phyloP scores from a whole-genome alignment of 176 grass and related monocot genomes.

The Carex myosuroides region DNA sequence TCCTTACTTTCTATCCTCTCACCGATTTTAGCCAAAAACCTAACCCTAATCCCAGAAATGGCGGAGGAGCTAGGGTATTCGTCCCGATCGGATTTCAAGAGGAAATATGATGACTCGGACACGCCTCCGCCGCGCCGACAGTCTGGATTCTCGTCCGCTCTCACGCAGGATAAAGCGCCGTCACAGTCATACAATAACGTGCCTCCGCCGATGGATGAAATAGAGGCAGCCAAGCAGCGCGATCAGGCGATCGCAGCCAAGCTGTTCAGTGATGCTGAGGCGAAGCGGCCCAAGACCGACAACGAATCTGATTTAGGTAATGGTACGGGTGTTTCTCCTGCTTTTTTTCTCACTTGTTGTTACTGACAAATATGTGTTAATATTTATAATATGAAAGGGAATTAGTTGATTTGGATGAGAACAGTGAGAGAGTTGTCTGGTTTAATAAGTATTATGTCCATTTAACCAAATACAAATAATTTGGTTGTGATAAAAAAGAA shows the following conservation, averaged over 20 bases:
- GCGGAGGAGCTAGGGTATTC: conserved; percentile 54
- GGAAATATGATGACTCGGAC: conserved; percentile 66
- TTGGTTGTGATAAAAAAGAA: no score
- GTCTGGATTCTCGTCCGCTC: conserved; percentile 74
- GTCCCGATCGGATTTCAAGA: conserved; percentile 54
- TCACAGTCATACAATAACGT: conserved; percentile 62
- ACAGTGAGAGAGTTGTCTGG: not conserved
- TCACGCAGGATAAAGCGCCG: conserved; percentile 21
- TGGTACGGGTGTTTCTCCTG: conserved; percentile 30
- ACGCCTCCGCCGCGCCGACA: conserved; percentile 37
- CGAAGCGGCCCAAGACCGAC: conserved; percentile 77
- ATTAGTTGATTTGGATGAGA: conserved; percentile 17
- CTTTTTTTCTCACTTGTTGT: conserved; percentile 1
- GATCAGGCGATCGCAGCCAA: conserved; percentile 89
- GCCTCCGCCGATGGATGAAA: conserved; percentile 69
- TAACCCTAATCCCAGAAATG: conserved; percentile 40
- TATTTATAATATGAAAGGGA: not conserved
- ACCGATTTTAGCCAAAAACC: conserved; percentile 26
- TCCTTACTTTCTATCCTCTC: not conserved
- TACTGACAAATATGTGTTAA: conserved; percentile 15
- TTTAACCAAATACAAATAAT: no score
- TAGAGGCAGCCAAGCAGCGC: conserved; percentile 86
- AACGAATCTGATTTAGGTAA: conserved; percentile 37
- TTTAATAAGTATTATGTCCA: no score
- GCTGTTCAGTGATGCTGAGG: conserved; percentile 84